These are phyloP conservation scores for Aspergillus amoenus DNA, from an alignment of 2,329 filamentous ascomycete species.

Conservation along the genomic window DNA sequence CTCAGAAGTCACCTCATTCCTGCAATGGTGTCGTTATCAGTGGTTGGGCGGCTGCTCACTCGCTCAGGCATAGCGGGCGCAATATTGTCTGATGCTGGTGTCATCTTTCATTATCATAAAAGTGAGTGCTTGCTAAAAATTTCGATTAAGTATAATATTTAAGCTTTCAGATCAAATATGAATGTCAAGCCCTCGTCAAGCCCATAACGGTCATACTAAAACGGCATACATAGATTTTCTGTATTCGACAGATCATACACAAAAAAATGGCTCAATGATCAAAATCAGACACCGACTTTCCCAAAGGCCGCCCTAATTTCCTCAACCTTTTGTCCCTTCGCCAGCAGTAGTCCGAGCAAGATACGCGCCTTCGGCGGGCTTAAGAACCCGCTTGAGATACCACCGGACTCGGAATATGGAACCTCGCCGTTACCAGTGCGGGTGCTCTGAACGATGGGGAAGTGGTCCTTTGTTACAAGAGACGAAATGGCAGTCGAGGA, in stretches of 20 bases:
- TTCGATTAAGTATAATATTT: no score
- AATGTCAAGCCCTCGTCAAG: no score
- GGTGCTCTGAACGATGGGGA: slow-evolving; percentile 24
- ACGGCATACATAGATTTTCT: no score
- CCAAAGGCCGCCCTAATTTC: slow-evolving; percentile 16
- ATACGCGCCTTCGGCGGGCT: slow-evolving; percentile 21
- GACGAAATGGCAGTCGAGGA: slow-evolving; percentile 17
- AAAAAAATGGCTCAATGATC: no score
- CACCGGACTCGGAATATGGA: slow-evolving; percentile 18
- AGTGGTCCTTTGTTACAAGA: slow-evolving; percentile 13
- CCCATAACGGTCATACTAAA: no score
- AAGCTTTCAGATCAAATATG: not conserved
- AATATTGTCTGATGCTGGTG: not conserved
- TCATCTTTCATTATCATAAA: not conserved
- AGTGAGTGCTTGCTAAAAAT: no score
- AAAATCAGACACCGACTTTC: slow-evolving; percentile 2
- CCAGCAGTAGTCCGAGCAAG: slow-evolving; percentile 18
- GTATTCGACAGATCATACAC: no score
- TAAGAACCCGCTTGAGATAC: slow-evolving; percentile 23
- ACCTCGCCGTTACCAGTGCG: slow-evolving; percentile 28
- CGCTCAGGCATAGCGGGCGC: not conserved
- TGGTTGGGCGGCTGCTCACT: not conserved
- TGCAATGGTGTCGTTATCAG: slow-evolving; percentile 8
- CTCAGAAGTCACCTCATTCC: slow-evolving; percentile 1
- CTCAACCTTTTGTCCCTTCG: slow-evolving; percentile 12